Evolutionary conservation across 148 eudicot genomes (phyloP), one percentile per base, ranked within the genome.

Genomic region (Dianthus caryophyllus): DNA sequence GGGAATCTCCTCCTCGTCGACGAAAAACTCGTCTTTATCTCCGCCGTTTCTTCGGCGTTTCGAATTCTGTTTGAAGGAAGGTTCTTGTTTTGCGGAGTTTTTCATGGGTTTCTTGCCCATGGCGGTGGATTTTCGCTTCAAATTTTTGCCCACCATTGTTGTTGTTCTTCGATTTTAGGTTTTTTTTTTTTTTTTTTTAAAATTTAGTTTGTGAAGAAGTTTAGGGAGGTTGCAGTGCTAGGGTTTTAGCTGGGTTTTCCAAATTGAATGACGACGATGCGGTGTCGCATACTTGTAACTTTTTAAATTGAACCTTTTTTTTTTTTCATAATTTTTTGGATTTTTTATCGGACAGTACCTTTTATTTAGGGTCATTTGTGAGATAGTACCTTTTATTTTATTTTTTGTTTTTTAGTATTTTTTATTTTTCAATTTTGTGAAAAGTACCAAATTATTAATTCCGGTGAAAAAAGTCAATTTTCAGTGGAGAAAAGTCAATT

Each of bases 1-100:
- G 14, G 66, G 62, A 27, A 78, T 78, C 57, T 78, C 78, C 5
- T 46, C 70, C 25, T 76, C 79, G 0, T 76, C 71, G 3, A 25
- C 47, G 36, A 62, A 71, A 18, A 64, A 73, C 6, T 5, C 33
- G 9, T 21, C 69, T 10, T 49, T 64, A 6, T 16, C 39, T 27
- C 29, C 50, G 0, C 0, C 39, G 31, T 15, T 43, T 30, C 11
- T 46, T 20, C 66, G 55, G 52, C 64, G 46, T 16, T 77, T 77
- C 3, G 75, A 46, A 9, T 66, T 66, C 13, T 58, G 46, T 20
- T 67, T 65, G 25, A 65, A 18, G 22, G 27, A 59, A 1, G 74
- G 30, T 9, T 65, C 71, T 2, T 53, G 51, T 3, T 27, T 39
- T 11, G 18, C 14, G 16, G 50, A 25, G 18, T 20, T 22, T 46